Evolutionary conservation across 441 rosid species (phyloP).

Genomic region (Theobroma grandiflorum): DNA sequence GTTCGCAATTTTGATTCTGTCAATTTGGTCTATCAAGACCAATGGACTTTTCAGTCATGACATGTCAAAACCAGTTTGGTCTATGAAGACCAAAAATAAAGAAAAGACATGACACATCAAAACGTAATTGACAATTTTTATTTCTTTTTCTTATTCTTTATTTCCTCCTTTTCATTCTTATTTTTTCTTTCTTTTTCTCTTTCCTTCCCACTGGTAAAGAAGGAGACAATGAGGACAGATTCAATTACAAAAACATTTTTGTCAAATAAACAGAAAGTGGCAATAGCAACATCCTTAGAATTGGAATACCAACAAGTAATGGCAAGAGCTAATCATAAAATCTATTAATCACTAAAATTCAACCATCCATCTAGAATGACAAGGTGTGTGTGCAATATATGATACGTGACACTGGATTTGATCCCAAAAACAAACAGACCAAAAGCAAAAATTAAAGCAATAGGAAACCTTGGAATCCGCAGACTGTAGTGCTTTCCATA

Average conservation of each 20-base stretch:
- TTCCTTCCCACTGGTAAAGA: background rate
- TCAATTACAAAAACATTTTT: background rate
- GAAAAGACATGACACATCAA: background rate
- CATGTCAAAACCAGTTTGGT: too few species aligned
- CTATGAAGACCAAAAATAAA: too few species aligned
- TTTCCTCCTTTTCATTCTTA: background rate
- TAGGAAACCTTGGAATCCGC: constrained; percentile 84
- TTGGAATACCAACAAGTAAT: background rate
- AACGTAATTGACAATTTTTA: background rate
- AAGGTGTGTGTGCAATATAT: background rate
- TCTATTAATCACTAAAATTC: background rate
- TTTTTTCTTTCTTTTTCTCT: background rate
- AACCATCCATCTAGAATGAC: background rate
- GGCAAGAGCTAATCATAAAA: background rate
- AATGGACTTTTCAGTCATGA: too few species aligned
- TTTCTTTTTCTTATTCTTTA: background rate
- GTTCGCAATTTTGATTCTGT: background rate
- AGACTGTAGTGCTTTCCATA: constrained; percentile 84
- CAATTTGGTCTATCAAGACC: background rate
- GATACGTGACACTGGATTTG: background rate
- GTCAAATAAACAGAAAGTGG: background rate
- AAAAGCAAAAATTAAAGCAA: constrained; percentile 6
- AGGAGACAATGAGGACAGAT: background rate
- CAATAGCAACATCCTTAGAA: background rate
- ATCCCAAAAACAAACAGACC: constrained; percentile 2